A percentile compares a stretch with the other conserved stretches of the same genome.
Conservation (phyloP, 2,329 filamentous ascomycete genomes). For the Cryphonectria radicalis region DNA sequence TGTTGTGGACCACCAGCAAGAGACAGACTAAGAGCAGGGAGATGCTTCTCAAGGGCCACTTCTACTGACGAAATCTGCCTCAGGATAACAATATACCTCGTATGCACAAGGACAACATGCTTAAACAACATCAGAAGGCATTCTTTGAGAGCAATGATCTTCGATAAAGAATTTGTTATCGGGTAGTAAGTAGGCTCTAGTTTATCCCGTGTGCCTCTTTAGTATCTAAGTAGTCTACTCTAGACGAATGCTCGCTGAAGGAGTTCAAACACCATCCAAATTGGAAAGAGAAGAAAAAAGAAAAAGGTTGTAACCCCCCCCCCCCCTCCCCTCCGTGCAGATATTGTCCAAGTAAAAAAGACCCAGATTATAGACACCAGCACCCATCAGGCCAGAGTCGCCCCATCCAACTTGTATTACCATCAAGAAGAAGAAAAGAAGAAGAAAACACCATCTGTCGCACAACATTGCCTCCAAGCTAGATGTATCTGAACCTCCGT, state of each 20-base stretch:
- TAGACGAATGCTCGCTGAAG: neutral
- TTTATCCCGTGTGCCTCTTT: neutral
- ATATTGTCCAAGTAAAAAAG: neutral
- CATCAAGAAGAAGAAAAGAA: neutral
- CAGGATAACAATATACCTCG: neutral
- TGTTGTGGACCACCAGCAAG: too few species aligned
- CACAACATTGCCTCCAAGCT: neutral
- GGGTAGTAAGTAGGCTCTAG: neutral
- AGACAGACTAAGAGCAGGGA: too few species aligned
- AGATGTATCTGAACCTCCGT: constrained; percentile 52
- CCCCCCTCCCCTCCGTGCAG: neutral
- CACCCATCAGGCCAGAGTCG: neutral
- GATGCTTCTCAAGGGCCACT: too few species aligned
- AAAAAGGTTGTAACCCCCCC: neutral
- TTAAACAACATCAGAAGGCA: neutral
- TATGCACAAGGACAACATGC: neutral
- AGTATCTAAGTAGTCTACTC: neutral
- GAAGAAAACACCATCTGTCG: neutral
- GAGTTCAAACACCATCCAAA: constrained; percentile 2
- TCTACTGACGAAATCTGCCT: too few species aligned
- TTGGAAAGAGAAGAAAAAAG: neutral
- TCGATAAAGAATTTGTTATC: neutral
- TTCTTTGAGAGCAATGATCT: neutral
- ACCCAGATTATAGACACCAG: neutral
- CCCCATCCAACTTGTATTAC: neutral